Percentiles rank a stretch among this genome's conserved stretches.
These are phyloP conservation scores for Pseudogymnoascus sp. DNA, from an alignment of 2,329 filamentous ascomycete species.

Conservation along the genomic window DNA sequence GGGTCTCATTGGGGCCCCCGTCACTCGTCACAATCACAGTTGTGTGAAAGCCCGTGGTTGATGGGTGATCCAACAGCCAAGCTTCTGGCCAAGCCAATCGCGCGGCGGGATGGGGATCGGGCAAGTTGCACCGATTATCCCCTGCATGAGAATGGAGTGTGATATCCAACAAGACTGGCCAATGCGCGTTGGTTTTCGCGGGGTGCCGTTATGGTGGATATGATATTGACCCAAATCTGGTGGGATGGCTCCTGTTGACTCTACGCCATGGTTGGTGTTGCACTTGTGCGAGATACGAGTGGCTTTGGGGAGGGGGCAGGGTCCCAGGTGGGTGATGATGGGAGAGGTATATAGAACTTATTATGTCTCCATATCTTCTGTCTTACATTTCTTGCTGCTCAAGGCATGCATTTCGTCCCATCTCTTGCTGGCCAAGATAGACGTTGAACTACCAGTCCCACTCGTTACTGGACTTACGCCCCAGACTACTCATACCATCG, in stretches of 20 bases:
- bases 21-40: neutral
- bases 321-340: neutral
- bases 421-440: conserved; percentile 9
- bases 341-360: conserved; percentile 6
- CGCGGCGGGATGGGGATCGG: neutral
- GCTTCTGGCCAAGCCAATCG: conserved; percentile 3
- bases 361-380: neutral
- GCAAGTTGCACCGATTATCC: neutral
- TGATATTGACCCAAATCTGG: neutral
- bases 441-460: neutral
- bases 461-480: neutral
- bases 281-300: neutral
- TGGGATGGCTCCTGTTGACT: conserved; percentile 1
- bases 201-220: neutral
- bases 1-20: conserved; percentile 1
- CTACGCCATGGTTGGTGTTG: neutral
- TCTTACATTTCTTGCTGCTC: neutral
- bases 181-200: neutral
- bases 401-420: neutral
- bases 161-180: neutral
- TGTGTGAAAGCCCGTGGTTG: neutral
- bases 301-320: neutral
- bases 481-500: neutral
- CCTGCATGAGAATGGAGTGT: conserved; percentile 7
- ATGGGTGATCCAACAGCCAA: neutral